A percentile compares a stretch with the other conserved stretches of the same genome.
phyloP scores from a whole-genome alignment of 176 grass and related monocot genomes.

The Otatea glauca region DNA sequence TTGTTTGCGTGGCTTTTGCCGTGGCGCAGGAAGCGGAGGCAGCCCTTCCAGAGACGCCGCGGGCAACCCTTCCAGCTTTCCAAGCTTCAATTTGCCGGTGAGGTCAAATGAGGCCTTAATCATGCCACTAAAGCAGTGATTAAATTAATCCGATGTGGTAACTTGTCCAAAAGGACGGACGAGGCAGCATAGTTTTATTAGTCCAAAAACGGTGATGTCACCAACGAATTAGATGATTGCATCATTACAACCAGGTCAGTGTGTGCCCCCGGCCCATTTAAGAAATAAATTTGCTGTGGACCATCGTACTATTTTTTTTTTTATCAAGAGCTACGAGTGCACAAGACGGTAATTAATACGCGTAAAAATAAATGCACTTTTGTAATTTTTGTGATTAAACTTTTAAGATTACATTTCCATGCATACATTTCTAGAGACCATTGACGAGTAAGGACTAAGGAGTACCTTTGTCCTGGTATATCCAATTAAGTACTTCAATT shows the following conservation, averaged over 20 bases:
- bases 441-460: neutral
- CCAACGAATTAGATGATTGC: slow-evolving; percentile 38
- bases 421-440: neutral
- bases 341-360: too few relatives aligned
- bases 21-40: slow-evolving; percentile 22
- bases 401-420: neutral
- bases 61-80: slow-evolving; percentile 16
- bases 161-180: neutral
- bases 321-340: neutral
- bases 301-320: neutral
- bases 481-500: neutral
- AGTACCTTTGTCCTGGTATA: neutral
- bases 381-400: neutral
- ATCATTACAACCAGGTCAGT: slow-evolving; percentile 29
- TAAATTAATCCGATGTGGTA: slow-evolving; percentile 32
- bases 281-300: neutral
- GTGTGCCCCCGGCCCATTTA: neutral
- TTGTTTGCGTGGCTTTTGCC: slow-evolving; percentile 29
- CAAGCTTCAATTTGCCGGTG: slow-evolving; percentile 15
- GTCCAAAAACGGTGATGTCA: slow-evolving; percentile 47
- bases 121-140: slow-evolving; percentile 41
- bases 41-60: slow-evolving; percentile 32
- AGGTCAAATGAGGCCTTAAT: slow-evolving; percentile 47
- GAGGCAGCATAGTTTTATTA: slow-evolving; percentile 40
- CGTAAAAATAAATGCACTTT: neutral